These are phyloP conservation scores for Fusarium dimerum DNA, from an alignment of 2,329 filamentous ascomycete genomes.

Conservation along the genomic window DNA sequence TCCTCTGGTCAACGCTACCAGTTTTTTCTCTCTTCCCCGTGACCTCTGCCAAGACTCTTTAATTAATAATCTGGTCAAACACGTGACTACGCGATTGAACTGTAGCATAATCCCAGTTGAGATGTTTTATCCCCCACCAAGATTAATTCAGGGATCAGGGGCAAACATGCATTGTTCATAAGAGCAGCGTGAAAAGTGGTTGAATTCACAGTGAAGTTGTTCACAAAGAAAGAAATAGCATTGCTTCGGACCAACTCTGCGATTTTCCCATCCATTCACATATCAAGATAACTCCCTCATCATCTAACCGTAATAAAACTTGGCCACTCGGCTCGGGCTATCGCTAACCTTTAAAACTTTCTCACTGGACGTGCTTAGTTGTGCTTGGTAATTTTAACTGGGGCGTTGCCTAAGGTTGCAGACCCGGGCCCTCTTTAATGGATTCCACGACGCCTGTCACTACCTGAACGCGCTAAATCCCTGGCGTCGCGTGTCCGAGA, in stretches of 20 bases:
- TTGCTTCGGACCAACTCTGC: too few relatives aligned
- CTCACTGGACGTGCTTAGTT: neutral
- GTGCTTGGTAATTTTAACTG: conserved; percentile 5
- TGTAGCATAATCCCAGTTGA: conserved; percentile 14
- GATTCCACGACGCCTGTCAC: conserved; percentile 22
- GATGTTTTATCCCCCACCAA: conserved; percentile 10
- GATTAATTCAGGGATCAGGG: conserved; percentile 10
- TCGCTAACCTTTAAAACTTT: neutral
- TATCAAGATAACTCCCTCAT: neutral
- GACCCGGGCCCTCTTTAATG: conserved; percentile 31
- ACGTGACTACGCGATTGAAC: conserved; percentile 28
- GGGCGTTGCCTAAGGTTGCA: conserved; percentile 29
- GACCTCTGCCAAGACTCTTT: neutral
- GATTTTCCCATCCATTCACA: too few relatives aligned
- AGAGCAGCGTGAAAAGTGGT: too few relatives aligned
- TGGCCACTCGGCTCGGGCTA: neutral
- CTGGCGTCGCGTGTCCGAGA: conserved; percentile 37
- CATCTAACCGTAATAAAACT: neutral
- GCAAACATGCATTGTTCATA: too few relatives aligned
- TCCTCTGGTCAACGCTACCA: conserved; percentile 22
- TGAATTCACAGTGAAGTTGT: too few relatives aligned
- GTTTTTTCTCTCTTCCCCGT: neutral
- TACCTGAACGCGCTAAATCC: conserved; percentile 34
- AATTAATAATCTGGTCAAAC: conserved; percentile 29
- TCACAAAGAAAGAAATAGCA: too few relatives aligned